Base-by-base conservation (phyloP, 148 eudicot species). In the Agrostemma githago region DNA sequence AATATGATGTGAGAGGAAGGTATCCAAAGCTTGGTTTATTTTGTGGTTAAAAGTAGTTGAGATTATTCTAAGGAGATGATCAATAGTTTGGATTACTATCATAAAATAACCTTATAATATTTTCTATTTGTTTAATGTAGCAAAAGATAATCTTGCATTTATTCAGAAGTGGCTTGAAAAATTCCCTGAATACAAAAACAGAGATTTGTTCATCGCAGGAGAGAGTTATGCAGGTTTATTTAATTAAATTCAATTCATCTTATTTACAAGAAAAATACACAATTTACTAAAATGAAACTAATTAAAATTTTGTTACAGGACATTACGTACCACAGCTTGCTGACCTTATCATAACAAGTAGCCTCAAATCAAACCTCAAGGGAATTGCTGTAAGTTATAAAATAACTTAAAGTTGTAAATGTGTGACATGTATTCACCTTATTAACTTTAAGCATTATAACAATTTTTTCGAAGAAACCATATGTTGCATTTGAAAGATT, bases 321-420 rank as follows among this genome's bases (percentile, higher is more conserved):
- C 98, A 94, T 80, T 91, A 89, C 77, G 88, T 89, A 65, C 97
- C 98, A 75, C 92, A 89, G 63, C 89, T 94, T 58, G 97, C 96
- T 34, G 72, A 81, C 20, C 78, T 84, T 44, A 79, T 89, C 11
- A 21, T 87, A 34, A 78, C 79, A 56, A 83, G 85, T 37, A 87
- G 78, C 79, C 79, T 73, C 37, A 80, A 84, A 80, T 71, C 84
- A 61, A 89, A 88, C 71, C 78, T 93, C 67, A 90, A 90, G 80
- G 98, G 97, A 74, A 83, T 91, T 59, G 95, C 91, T 59, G 98
- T 93, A 74, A 86, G 92, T 77, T 17, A 2, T 6, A 44, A 8
- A 42, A 34, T 40, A 20, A 34, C 7, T 6, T 17, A 2, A 39
- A 10, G 26, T 20, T 26, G 34, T 26, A 26, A 26, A 26, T 26